Evolutionary conservation across 2,329 filamentous ascomycete species (phyloP).

Genomic region (Diplodia mutila): DNA sequence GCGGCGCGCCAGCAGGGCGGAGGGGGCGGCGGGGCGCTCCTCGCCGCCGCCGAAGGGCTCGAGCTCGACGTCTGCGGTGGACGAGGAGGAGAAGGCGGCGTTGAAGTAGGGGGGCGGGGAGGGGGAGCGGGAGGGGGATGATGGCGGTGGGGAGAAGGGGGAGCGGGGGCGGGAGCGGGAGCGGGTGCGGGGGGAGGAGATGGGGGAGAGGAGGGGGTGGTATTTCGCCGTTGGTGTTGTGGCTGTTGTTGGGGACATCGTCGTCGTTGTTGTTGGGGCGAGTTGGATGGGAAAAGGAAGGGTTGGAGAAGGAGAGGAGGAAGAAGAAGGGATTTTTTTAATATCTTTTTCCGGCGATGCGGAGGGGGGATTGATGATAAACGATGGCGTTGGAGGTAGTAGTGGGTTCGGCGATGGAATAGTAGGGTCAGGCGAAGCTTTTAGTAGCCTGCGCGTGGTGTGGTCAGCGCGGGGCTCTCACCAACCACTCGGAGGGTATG

Average conservation of each 20-base stretch:
- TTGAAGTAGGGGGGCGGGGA: too few relatives aligned
- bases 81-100: neutral
- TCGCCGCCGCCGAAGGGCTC: constrained; percentile 17
- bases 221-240: neutral
- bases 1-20: too few relatives aligned
- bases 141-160: neutral
- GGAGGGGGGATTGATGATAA: too few relatives aligned
- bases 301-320: neutral
- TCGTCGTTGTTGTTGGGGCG: neutral
- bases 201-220: constrained; percentile 8
- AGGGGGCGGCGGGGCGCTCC: neutral
- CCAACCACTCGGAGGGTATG: neutral
- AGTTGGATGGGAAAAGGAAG: neutral
- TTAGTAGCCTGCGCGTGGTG: neutral
- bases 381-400: too few relatives aligned
- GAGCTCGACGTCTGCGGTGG: neutral
- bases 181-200: neutral
- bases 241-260: neutral
- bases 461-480: neutral
- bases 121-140: neutral
- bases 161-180: neutral
- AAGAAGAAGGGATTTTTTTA: neutral
- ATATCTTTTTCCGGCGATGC: neutral
- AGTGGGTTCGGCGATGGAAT: neutral
- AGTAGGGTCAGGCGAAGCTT: neutral